A percentile compares a stretch with the other conserved stretches of the same genome.
Evolutionary conservation across 352 stramenopile genomes (phyloP).

Genomic region (Globisporangium splendens): DNA sequence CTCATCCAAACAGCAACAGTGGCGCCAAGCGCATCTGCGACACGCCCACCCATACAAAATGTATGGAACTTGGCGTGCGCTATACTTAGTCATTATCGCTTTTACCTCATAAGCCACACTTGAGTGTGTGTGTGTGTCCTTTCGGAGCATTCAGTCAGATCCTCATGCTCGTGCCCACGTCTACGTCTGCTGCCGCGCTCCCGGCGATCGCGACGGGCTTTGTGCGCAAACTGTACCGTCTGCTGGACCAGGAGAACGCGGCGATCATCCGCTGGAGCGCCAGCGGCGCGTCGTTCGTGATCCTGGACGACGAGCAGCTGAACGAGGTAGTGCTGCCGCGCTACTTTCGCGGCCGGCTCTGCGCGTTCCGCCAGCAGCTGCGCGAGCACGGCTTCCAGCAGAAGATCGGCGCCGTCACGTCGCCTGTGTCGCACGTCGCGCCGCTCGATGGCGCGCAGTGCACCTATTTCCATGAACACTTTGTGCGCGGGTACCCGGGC

Average conservation of each 20-base stretch:
- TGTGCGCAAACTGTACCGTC: conserved; percentile 73
- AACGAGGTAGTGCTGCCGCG: conserved; percentile 47
- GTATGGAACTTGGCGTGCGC: not conserved
- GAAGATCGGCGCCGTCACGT: conserved; percentile 4
- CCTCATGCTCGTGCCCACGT: not conserved
- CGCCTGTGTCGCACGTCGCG: conserved; percentile 6
- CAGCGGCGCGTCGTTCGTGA: conserved; percentile 46
- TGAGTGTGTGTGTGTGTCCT: too few species aligned
- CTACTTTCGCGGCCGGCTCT: conserved; percentile 66
- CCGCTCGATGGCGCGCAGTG: conserved; percentile 1
- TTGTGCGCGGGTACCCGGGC: conserved; percentile 42
- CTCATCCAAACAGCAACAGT: not conserved
- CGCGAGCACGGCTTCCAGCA: conserved; percentile 58
- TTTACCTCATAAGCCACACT: not conserved
- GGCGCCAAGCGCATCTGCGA: not conserved
- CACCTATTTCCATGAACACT: conserved; percentile 38
- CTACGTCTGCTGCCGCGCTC: not conserved
- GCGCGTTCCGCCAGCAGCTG: conserved; percentile 66
- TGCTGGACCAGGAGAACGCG: conserved; percentile 55
- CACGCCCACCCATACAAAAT: not conserved
- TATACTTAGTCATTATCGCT: not conserved
- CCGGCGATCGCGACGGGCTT: conserved; percentile 60
- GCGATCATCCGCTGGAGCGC: conserved; percentile 58
- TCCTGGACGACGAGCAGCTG: conserved; percentile 46
- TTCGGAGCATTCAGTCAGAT: not conserved